Conservation (phyloP, 768 basidiomycete species). For the Lactarius evosmus region DNA sequence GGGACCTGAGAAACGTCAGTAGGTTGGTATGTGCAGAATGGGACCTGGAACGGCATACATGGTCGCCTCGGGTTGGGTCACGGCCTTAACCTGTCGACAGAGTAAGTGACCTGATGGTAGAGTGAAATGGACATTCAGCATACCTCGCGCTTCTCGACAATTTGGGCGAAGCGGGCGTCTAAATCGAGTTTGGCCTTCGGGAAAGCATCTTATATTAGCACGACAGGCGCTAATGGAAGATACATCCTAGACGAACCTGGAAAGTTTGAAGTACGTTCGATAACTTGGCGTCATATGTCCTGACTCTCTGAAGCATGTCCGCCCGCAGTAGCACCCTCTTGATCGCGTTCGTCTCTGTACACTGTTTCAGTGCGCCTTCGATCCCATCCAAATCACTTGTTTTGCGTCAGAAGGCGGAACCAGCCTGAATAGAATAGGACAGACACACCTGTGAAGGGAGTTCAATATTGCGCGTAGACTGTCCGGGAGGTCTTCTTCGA, state of each 20-base stretch:
- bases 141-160: not conserved
- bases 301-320: constrained; percentile 10
- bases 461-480: not conserved
- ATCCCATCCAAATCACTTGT: constrained; percentile 9
- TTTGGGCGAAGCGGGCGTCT: not conserved
- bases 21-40: not conserved
- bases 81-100: not conserved
- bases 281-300: constrained; percentile 1
- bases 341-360: not conserved
- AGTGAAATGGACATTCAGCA: too few relatives aligned
- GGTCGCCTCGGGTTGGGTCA: not conserved
- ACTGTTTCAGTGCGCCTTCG: not conserved
- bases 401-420: not conserved
- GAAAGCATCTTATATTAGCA: not conserved
- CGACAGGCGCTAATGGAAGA: not conserved
- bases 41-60: not conserved
- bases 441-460: not conserved
- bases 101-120: not conserved
- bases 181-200: not conserved
- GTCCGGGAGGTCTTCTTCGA: not conserved
- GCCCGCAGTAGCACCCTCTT: not conserved
- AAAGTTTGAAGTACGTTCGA: not conserved
- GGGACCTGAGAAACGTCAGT: not conserved
- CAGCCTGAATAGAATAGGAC: not conserved
- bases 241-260: not conserved